phyloP scores from a whole-genome alignment of 2,329 filamentous ascomycete species.

The Xylariales sp. region DNA sequence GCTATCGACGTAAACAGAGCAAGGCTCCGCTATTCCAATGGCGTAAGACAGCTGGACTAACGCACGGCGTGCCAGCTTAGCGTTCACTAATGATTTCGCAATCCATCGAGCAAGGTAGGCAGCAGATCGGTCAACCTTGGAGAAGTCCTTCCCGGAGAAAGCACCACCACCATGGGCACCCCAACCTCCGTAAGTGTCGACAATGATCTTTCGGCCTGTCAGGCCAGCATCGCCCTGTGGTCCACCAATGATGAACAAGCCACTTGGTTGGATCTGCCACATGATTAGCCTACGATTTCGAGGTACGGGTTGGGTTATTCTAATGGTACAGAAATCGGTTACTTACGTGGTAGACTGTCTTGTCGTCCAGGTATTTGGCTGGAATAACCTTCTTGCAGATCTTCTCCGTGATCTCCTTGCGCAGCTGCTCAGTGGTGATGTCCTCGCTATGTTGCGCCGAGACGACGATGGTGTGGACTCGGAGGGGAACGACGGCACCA shows the following conservation, averaged over 20 bases:
- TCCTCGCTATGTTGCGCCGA: constrained; percentile 89
- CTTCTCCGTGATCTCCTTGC: constrained; percentile 94
- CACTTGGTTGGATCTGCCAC: constrained; percentile 90
- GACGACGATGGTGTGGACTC: constrained; percentile 95
- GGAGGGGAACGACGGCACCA: constrained; percentile 84
- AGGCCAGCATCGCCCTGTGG: constrained; percentile 98
- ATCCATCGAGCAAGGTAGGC: constrained; percentile 98
- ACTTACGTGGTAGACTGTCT: constrained; percentile 90
- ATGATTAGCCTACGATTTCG: too few species aligned
- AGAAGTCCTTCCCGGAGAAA: constrained; percentile 99
- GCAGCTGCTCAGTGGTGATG: constrained; percentile 86
- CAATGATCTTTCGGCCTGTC: constrained; percentile 98
- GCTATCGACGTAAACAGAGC: constrained; percentile 95
- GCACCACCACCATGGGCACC: constrained; percentile 99
- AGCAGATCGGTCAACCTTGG: constrained; percentile 98
- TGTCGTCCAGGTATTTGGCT: constrained; percentile 82
- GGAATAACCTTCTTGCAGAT: constrained; percentile 95
- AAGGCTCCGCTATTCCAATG: constrained; percentile 96
- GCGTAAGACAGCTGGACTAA: constrained; percentile 99
- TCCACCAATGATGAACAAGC: constrained; percentile 97
- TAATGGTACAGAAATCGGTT: too few species aligned
- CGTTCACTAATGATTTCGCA: constrained; percentile 92
- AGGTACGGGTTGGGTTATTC: too few species aligned
- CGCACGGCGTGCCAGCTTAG: constrained; percentile 83
- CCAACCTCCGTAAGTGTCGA: constrained; percentile 99